Percentiles rank a stretch among this genome's conserved stretches.
Evolutionary conservation across 805 yeast genomes (phyloP).

Genomic region (Isabelozyma gotoi): DNA sequence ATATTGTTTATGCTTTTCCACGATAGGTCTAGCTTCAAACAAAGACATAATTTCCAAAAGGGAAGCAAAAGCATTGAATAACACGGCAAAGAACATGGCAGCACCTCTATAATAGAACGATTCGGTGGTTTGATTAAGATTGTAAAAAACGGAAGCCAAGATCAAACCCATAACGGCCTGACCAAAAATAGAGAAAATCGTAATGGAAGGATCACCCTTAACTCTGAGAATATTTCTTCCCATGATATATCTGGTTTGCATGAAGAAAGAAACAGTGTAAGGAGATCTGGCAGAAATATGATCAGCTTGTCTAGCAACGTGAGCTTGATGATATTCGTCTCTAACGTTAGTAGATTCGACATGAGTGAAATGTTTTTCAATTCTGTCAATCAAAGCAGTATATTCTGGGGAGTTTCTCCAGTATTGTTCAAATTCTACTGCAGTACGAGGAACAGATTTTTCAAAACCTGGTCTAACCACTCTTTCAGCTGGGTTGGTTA

Average conservation of each 20-base stretch:
- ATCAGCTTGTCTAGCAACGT: slow-evolving; percentile 39
- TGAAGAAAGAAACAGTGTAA: slow-evolving; percentile 43
- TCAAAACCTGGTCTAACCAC: slow-evolving; percentile 48
- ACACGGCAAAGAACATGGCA: slow-evolving; percentile 56
- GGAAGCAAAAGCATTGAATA: slow-evolving; percentile 61
- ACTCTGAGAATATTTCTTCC: slow-evolving; percentile 54
- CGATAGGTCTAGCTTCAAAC: slow-evolving; percentile 62
- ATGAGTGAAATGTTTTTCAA: slow-evolving; percentile 37
- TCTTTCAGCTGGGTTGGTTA: slow-evolving; percentile 67
- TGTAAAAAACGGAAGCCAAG: slow-evolving; percentile 60
- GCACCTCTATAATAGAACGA: slow-evolving; percentile 68
- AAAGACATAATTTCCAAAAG: slow-evolving; percentile 59
- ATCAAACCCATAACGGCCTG: slow-evolving; percentile 57
- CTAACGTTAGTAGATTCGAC: slow-evolving; percentile 16
- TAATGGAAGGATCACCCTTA: slow-evolving; percentile 56
- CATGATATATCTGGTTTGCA: slow-evolving; percentile 53
- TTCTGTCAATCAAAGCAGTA: slow-evolving; percentile 36
- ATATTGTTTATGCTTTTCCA: slow-evolving; percentile 69
- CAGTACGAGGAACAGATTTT: slow-evolving; percentile 51
- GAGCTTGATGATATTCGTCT: slow-evolving; percentile 20
- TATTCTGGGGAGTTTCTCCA: slow-evolving; percentile 61
- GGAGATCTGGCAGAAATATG: slow-evolving; percentile 33
- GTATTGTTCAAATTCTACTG: slow-evolving; percentile 56
- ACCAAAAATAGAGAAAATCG: slow-evolving; percentile 51
- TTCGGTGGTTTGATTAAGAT: slow-evolving; percentile 46